These are phyloP conservation scores for Ogataea chonburiensis DNA, from an alignment of 805 yeast genomes.

Conservation along the genomic window DNA sequence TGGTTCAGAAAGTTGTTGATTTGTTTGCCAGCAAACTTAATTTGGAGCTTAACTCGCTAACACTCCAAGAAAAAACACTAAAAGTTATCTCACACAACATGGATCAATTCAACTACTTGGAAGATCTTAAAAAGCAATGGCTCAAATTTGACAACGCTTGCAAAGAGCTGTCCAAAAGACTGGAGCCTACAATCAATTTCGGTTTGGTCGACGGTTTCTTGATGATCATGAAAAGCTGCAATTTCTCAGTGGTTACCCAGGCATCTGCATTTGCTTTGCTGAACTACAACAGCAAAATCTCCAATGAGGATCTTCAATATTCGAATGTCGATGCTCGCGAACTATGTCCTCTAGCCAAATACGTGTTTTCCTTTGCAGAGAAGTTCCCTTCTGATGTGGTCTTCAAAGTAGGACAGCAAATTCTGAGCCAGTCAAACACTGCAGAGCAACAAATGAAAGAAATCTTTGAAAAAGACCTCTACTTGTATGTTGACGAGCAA, in stretches of 20 bases:
- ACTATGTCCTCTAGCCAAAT: conserved; percentile 26
- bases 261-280: conserved; percentile 36
- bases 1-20: conserved; percentile 46
- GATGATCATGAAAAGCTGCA: conserved; percentile 36
- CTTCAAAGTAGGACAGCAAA: conserved; percentile 32
- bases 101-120: conserved; percentile 36
- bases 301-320: conserved; percentile 8
- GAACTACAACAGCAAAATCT: conserved; percentile 26
- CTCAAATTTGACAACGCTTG: conserved; percentile 68
- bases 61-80: conserved; percentile 37
- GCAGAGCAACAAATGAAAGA: conserved; percentile 35
- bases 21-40: conserved; percentile 18
- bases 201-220: conserved; percentile 36
- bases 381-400: conserved; percentile 39
- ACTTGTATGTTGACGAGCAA: conserved; percentile 40
- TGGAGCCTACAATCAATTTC: conserved; percentile 59
- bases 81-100: conserved; percentile 25
- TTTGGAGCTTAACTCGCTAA: conserved; percentile 11
- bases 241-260: conserved; percentile 36
- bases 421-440: conserved; percentile 38
- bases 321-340: conserved; percentile 8
- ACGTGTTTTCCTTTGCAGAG: conserved; percentile 37
- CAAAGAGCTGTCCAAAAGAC: conserved; percentile 61
- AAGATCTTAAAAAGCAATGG: conserved; percentile 55
- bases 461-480: conserved; percentile 43